These are phyloP conservation scores for Aspergillaceae sp. DNA, from an alignment of 2,329 filamentous ascomycete genomes.

Conservation along the genomic window DNA sequence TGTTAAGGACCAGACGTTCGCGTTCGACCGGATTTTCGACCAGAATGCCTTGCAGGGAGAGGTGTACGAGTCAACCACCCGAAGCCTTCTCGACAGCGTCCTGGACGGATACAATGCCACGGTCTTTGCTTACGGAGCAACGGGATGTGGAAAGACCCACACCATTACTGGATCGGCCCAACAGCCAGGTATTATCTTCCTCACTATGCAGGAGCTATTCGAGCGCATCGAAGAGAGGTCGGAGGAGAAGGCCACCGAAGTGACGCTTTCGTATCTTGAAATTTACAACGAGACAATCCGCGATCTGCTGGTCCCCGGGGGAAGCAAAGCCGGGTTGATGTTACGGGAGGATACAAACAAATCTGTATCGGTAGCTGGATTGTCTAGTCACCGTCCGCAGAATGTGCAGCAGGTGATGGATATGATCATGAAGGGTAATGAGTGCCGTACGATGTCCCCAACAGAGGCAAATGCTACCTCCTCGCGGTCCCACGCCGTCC, in stretches of 20 bases:
- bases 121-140: slow-evolving; percentile 96
- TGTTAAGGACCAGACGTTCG: slow-evolving; percentile 95
- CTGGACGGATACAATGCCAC: slow-evolving; percentile 98
- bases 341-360: slow-evolving; percentile 91
- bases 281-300: slow-evolving; percentile 99
- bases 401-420: slow-evolving; percentile 98
- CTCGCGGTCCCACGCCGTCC: slow-evolving; percentile 89
- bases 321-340: slow-evolving; percentile 76
- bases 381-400: slow-evolving; percentile 83
- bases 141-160: slow-evolving; percentile 96
- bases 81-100: slow-evolving; percentile 82
- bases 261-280: slow-evolving; percentile 90
- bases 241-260: slow-evolving; percentile 78
- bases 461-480: slow-evolving; percentile 97
- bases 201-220: slow-evolving; percentile 98
- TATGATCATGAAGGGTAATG: slow-evolving; percentile 93
- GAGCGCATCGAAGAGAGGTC: slow-evolving; percentile 85
- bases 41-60: slow-evolving; percentile 86
- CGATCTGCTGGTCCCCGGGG: slow-evolving; percentile 79
- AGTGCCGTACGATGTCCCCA: slow-evolving; percentile 88
- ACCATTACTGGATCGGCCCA: slow-evolving; percentile 89
- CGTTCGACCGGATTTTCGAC: slow-evolving; percentile 94
- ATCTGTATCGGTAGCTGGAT: slow-evolving; percentile 78
- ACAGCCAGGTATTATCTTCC: slow-evolving; percentile 93
- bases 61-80: slow-evolving; percentile 90